Evolutionary conservation across 306 rosid genomes (phyloP), one percentile per base, ranked within the genome.

Genomic region (Hylodesmum podocarpum): DNA sequence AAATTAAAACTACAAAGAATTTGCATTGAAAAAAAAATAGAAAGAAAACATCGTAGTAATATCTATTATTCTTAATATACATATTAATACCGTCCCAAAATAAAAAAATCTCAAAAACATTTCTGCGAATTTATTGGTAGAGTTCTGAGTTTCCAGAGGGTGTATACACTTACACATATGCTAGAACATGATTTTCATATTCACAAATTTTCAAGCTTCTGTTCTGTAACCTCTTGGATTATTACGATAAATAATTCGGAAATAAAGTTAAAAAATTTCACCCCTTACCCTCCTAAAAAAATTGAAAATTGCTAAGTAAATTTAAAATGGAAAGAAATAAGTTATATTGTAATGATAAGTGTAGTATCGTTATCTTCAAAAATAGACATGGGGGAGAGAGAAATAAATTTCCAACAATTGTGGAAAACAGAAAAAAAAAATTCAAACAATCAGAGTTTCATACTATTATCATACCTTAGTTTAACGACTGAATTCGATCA

Each of bases 381-480:
- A 62, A 63, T 22, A 13, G 64, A 22, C 54, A 62, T 13, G 13
- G 37, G 25, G 40, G 49, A 82, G 33, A 51, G 1, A 36, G 21
- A 9, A 40, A 44, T 6, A 3, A 47, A 62, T 64, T 70, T 72
- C 83, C 66, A 77, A 72, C 50, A 50, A 73, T 49, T 55, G 39
- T 1, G 70, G 80, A 16, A 43, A 41, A 62, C 53, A 51, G 6
- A 44, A 31, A 12, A 54, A 44, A 18, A 54, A 7, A 40, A 44
- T 63, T 41, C 24, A 77, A 69, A 62, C n/a, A 61, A 79, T 53
- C 54, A 37, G 54, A 46, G 68, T 19, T 50, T 63, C 78, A 70
- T 78, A 75, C 61, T 61, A 68, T 65, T 73, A 65, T 66, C 77
- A 49, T 84, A 84, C 88, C 85, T 81, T 2, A 21, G 63, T 29